Base-by-base conservation (phyloP, 2,329 filamentous ascomycete genomes). In the Cordyceps tenuipes region DNA sequence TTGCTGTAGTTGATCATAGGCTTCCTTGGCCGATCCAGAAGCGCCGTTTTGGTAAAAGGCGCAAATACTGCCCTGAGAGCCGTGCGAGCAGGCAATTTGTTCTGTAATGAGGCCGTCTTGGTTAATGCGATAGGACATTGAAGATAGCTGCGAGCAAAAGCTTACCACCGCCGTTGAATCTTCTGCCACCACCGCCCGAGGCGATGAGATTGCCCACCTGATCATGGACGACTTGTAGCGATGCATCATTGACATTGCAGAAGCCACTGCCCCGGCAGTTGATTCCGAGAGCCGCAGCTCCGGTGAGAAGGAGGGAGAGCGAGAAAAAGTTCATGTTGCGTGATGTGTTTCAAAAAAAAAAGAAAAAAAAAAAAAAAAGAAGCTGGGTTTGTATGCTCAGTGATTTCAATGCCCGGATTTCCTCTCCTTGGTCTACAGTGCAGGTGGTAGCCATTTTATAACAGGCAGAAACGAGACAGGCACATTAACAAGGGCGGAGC, bases 221-320 rank as follows among this genome's bases (percentile, higher is more conserved):
- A 26, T 57, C 59, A n/a, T 61, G 59, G 26, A 61, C 59, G 10
- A 48, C 50, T 44, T 62, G 53, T 41, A 62, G 26, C 8, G 62
- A 62, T 34, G 58, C 59, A 29, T 57, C 58, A 56, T 60, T 64
- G 49, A 48, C 2, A 12, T 1, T 48, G 59, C 63, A 64, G 43
- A 57, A 44, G 21, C 49, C 52, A 36, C 59, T 62, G 36, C 63
- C 61, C 5, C 60, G 59, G 51, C 63, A 64, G 50, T 64, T 64
- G 54, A 64, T 63, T 12, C 61, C 63, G 13, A 63, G 57, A 15
- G 63, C 61, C 21, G 55, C 41, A 13, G 58, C 58, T 29, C 44
- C 31, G 23, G 56, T 58, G 19, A 60, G 39, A 21, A 64, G 57
- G 49, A 61, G 7, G 29, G 49, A 50, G 23, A 57, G 26, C 13